Percentiles rank a stretch among this genome's conserved stretches.
These are phyloP conservation scores for Cymodocea nodosa DNA, from an alignment of 116 monocot species.

Conservation along the genomic window DNA sequence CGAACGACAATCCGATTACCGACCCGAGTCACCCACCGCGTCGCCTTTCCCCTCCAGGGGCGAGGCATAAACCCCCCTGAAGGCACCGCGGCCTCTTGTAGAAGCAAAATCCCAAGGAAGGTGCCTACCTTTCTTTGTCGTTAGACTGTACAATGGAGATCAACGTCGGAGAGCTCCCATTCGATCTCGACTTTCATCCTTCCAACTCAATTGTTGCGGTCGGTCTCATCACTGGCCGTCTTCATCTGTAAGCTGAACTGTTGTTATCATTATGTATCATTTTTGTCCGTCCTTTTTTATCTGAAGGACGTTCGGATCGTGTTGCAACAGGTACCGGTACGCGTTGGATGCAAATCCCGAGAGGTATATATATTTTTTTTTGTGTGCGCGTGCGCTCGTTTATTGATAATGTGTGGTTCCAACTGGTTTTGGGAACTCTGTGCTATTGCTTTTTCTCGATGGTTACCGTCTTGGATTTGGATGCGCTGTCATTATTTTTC, in stretches of 20 bases:
- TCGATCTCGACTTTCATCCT: slow-evolving; percentile 91
- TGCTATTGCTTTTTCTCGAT: too few relatives aligned
- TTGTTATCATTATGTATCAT: not conserved
- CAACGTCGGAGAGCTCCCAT: slow-evolving; percentile 40
- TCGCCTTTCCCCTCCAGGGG: too few relatives aligned
- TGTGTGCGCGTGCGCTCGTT: not conserved
- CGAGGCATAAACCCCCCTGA: too few relatives aligned
- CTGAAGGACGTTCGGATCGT: not conserved
- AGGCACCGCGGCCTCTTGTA: too few relatives aligned
- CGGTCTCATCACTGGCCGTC: slow-evolving; percentile 68
- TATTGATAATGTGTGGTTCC: not conserved
- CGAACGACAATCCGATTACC: too few relatives aligned
- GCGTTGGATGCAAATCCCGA: slow-evolving; percentile 14
- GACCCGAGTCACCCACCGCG: too few relatives aligned
- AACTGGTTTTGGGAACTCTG: too few relatives aligned
- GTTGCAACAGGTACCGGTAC: slow-evolving; percentile 50
- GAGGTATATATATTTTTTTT: slow-evolving; percentile 10
- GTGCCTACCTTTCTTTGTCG: too few relatives aligned
- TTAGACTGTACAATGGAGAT: slow-evolving; percentile 47
- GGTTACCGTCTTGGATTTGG: not conserved
- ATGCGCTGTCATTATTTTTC: not conserved
- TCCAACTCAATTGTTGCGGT: slow-evolving; percentile 43
- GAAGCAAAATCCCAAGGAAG: too few relatives aligned
- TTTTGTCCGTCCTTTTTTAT: not conserved
- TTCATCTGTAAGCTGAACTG: slow-evolving; percentile 45